Percentiles rank a stretch among this genome's conserved stretches.
These are phyloP conservation scores for Chamaenerion angustifolium DNA, from an alignment of 345 rosid genomes.

Conservation along the genomic window DNA sequence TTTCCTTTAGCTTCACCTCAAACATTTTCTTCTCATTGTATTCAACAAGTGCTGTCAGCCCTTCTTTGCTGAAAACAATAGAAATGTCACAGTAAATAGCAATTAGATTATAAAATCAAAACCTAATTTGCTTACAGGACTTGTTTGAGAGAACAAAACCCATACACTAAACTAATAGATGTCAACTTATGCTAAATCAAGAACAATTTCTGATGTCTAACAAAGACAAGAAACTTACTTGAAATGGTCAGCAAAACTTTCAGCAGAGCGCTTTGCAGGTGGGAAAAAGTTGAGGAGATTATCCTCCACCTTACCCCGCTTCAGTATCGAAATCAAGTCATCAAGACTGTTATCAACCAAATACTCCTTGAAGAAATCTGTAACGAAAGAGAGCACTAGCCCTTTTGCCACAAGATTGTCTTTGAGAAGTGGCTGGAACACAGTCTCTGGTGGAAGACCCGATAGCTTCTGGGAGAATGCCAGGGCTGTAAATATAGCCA, in stretches of 20 bases:
- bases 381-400: slow-evolving; percentile 84
- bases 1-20: slow-evolving; percentile 82
- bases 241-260: slow-evolving; percentile 92
- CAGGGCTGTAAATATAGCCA: slow-evolving; percentile 94
- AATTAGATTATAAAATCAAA: neutral
- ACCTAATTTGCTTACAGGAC: too few species aligned
- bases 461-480: slow-evolving; percentile 97
- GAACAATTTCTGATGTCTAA: too few species aligned
- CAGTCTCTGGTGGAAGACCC: slow-evolving; percentile 95
- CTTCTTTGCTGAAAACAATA: slow-evolving; percentile 61
- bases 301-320: slow-evolving; percentile 93
- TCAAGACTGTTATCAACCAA: slow-evolving; percentile 92
- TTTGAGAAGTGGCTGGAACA: slow-evolving; percentile 92
- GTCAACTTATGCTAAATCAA: neutral
- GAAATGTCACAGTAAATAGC: slow-evolving; percentile 1
- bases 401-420: slow-evolving; percentile 98
- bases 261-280: slow-evolving; percentile 65
- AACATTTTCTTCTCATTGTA: slow-evolving; percentile 85
- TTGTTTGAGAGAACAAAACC: too few species aligned
- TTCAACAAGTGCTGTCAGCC: slow-evolving; percentile 69
- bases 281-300: slow-evolving; percentile 78
- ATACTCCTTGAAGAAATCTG: slow-evolving; percentile 95
- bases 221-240: slow-evolving; percentile 33
- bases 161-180: neutral
- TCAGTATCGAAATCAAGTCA: slow-evolving; percentile 80